Percentiles rank a stretch among this genome's conserved stretches.
Conservation (phyloP, 2,329 filamentous ascomycete species). For the Hypoxylon sp. region DNA sequence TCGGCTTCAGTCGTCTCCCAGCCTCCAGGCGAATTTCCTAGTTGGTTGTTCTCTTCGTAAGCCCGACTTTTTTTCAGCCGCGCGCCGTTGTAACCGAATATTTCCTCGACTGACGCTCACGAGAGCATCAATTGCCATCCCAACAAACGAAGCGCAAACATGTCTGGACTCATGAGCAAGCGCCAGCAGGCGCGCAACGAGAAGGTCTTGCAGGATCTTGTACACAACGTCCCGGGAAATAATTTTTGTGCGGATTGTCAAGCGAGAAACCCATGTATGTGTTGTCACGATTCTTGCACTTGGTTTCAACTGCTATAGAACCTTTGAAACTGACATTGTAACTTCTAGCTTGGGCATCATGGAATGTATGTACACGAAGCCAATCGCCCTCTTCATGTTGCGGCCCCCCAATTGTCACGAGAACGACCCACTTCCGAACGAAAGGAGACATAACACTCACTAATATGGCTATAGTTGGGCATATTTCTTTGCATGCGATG, state of each 20-base stretch:
- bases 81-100: conserved; percentile 38
- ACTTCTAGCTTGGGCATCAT: conserved; percentile 88
- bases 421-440: conserved; percentile 21
- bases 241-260: conserved; percentile 94
- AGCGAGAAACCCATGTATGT: conserved; percentile 89
- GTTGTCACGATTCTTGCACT: conserved; percentile 4
- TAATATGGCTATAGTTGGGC: conserved; percentile 75
- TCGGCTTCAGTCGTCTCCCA: conserved; percentile 35
- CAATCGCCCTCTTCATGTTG: conserved; percentile 10
- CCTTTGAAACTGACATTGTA: conserved; percentile 25
- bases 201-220: conserved; percentile 88
- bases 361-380: conserved; percentile 78
- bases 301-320: not conserved
- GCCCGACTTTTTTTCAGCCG: conserved; percentile 41
- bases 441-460: conserved; percentile 37
- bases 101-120: conserved; percentile 32
- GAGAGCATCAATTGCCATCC: conserved; percentile 25
- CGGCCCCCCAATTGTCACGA: conserved; percentile 1
- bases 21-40: conserved; percentile 34
- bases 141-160: conserved; percentile 55
- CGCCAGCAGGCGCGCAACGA: conserved; percentile 98
- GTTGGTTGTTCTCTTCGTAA: conserved; percentile 34
- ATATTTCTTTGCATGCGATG: conserved; percentile 99
- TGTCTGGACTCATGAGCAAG: conserved; percentile 87
- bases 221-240: conserved; percentile 87